Evolutionary conservation across 352 stramenopile genomes (phyloP).

Genomic region (Discostella stelligera): DNA sequence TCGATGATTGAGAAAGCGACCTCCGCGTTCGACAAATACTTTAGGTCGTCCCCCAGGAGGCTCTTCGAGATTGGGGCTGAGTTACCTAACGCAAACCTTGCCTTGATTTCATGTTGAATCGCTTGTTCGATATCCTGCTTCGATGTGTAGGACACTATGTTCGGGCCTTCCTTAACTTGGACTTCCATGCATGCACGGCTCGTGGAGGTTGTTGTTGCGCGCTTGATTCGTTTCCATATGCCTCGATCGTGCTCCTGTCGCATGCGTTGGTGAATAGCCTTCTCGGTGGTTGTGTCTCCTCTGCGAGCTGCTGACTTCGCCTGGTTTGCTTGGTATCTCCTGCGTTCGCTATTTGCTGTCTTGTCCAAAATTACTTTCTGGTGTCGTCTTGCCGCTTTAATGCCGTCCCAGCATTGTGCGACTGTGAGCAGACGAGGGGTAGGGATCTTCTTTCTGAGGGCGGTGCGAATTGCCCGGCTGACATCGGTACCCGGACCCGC

Average conservation of each 20-base stretch:
- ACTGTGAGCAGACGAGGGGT: not conserved
- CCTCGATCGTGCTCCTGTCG: not conserved
- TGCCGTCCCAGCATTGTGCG: not conserved
- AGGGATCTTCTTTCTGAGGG: not conserved
- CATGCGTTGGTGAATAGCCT: not conserved
- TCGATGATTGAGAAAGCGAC: conserved; percentile 5
- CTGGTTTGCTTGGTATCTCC: not conserved
- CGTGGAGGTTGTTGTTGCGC: not conserved
- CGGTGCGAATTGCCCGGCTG: not conserved
- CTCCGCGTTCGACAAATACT: not conserved
- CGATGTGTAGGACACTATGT: not conserved
- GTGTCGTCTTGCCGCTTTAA: not conserved
- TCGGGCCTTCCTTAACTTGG: not conserved
- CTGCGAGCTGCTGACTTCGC: not conserved
- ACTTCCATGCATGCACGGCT: not conserved
- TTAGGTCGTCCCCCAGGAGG: conserved; percentile 1
- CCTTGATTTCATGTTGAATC: conserved; percentile 8
- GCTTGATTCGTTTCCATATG: conserved; percentile 2
- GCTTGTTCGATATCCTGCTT: not conserved
- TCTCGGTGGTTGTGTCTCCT: not conserved
- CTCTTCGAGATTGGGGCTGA: conserved; percentile 14
- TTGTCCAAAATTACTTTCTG: not conserved
- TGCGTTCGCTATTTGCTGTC: not conserved
- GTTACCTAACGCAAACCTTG: not conserved
- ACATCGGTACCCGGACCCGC: not conserved